Conservation (phyloP, 1,284 basidiomycete species). For the Rhodotorula sp. region DNA sequence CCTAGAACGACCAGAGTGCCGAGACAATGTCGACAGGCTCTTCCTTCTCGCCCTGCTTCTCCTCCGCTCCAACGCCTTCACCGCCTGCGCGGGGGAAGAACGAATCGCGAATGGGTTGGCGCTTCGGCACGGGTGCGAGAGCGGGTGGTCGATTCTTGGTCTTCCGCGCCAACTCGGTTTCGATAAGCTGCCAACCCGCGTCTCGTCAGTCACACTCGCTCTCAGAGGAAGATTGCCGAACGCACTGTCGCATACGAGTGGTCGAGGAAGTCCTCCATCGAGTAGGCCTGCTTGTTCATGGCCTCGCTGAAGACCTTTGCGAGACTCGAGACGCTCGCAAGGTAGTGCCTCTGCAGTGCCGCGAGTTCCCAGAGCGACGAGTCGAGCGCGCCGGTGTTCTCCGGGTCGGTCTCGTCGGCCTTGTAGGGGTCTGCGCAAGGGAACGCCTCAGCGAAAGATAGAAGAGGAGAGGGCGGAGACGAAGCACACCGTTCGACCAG, state of each 20-base stretch:
- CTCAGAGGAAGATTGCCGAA: slow-evolving; percentile 25
- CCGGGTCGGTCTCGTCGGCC: slow-evolving; percentile 66
- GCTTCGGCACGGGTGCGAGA: slow-evolving; percentile 46
- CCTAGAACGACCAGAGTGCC: slow-evolving; percentile 21
- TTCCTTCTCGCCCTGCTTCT: slow-evolving; percentile 10
- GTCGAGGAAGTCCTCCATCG: slow-evolving; percentile 94
- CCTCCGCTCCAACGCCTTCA: slow-evolving; percentile 1
- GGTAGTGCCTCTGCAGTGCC: slow-evolving; percentile 77
- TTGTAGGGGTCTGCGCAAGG: slow-evolving; percentile 67
- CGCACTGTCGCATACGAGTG: slow-evolving; percentile 88
- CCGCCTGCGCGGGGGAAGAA: slow-evolving; percentile 27
- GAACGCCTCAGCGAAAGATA: background rate
- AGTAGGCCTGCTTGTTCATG: slow-evolving; percentile 86
- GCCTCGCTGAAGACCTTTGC: slow-evolving; percentile 83
- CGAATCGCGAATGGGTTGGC: slow-evolving; percentile 38
- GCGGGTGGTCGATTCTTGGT: slow-evolving; percentile 72
- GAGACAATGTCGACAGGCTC: slow-evolving; percentile 20
- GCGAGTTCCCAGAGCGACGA: slow-evolving; percentile 91
- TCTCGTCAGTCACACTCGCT: background rate
- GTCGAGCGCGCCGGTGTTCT: slow-evolving; percentile 72
- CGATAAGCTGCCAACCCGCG: slow-evolving; percentile 64
- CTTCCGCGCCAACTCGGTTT: slow-evolving; percentile 75
- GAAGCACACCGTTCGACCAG: slow-evolving; percentile 43
- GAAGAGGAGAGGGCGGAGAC: background rate
- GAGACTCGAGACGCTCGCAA: slow-evolving; percentile 76